These are phyloP conservation scores for Pichia gijzeniarum DNA, from an alignment of 805 yeast genomes.

Conservation along the genomic window DNA sequence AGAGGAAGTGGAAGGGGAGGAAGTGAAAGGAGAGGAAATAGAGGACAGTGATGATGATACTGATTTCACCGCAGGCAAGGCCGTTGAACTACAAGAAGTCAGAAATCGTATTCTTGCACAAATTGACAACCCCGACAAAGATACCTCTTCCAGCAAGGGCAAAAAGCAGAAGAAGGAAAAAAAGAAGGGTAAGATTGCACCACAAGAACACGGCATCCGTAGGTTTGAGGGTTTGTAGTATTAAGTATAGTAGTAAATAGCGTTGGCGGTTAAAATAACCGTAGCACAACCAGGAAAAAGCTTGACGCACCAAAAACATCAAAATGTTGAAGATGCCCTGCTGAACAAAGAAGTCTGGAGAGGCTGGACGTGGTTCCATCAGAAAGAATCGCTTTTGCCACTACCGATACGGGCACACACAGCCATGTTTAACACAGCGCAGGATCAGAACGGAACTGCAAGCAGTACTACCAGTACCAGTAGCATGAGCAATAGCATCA, in stretches of 20 bases:
- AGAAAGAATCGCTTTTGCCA: too few relatives aligned
- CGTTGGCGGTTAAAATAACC: too few relatives aligned
- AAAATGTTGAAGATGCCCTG: too few relatives aligned
- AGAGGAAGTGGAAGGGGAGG: neutral
- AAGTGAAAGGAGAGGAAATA: slow-evolving; percentile 6
- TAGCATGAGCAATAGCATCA: neutral
- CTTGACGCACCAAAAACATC: too few relatives aligned
- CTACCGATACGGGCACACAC: too few relatives aligned
- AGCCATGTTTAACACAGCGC: neutral
- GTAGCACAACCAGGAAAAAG: too few relatives aligned
- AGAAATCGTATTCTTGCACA: slow-evolving; percentile 23
- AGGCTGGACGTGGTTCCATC: too few relatives aligned
- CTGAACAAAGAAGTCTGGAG: too few relatives aligned
- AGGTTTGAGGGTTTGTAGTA: slow-evolving; percentile 51
- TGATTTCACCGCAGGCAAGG: slow-evolving; percentile 12
- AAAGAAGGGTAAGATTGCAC: slow-evolving; percentile 39
- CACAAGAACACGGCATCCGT: slow-evolving; percentile 57
- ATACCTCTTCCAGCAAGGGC: slow-evolving; percentile 11
- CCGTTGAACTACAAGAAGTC: slow-evolving; percentile 22
- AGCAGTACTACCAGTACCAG: neutral
- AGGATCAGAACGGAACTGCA: neutral
- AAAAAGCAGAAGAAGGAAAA: slow-evolving; percentile 27
- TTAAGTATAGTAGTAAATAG: too few relatives aligned
- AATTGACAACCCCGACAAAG: slow-evolving; percentile 20
- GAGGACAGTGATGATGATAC: slow-evolving; percentile 18